Conservation (phyloP, 2,329 filamentous ascomycete species). For the Xylariaceae sp. region DNA sequence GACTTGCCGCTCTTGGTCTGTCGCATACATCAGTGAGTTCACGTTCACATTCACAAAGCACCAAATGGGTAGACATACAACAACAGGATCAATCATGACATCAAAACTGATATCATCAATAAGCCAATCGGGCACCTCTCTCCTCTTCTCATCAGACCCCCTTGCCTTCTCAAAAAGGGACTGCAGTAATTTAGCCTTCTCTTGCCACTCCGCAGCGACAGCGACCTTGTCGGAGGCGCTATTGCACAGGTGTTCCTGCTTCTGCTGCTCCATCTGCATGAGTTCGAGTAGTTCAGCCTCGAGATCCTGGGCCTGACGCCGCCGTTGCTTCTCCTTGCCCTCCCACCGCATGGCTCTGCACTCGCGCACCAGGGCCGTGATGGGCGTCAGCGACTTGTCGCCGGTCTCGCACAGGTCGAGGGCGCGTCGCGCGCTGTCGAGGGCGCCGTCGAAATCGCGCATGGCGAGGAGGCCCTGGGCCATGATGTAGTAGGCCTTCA, state of each 20-base stretch:
- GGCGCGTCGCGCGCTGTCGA: constrained; percentile 63
- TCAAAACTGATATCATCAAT: constrained; percentile 72
- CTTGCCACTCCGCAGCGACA: constrained; percentile 42
- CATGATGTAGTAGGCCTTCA: constrained; percentile 82
- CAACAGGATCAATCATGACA: constrained; percentile 66
- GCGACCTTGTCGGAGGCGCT: constrained; percentile 40
- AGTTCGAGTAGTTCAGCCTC: constrained; percentile 54
- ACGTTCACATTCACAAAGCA: neutral
- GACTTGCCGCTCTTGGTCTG: constrained; percentile 81
- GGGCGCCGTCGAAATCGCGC: constrained; percentile 65
- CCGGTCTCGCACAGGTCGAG: constrained; percentile 64
- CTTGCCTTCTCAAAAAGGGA: constrained; percentile 50
- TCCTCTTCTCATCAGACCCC: constrained; percentile 39
- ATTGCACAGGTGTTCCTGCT: constrained; percentile 28
- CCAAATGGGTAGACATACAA: constrained; percentile 37
- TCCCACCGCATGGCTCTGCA: constrained; percentile 89
- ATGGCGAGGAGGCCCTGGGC: constrained; percentile 78
- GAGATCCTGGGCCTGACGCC: constrained; percentile 51
- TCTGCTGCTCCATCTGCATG: constrained; percentile 45
- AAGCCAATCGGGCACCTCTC: constrained; percentile 68
- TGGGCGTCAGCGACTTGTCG: constrained; percentile 62
- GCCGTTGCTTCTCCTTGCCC: constrained; percentile 57
- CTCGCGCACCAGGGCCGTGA: constrained; percentile 68
- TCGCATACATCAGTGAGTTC: constrained; percentile 5
- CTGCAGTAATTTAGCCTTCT: constrained; percentile 42